Evolutionary conservation across 2,329 filamentous ascomycete genomes (phyloP).

Genomic region (Scorias spongiosa): DNA sequence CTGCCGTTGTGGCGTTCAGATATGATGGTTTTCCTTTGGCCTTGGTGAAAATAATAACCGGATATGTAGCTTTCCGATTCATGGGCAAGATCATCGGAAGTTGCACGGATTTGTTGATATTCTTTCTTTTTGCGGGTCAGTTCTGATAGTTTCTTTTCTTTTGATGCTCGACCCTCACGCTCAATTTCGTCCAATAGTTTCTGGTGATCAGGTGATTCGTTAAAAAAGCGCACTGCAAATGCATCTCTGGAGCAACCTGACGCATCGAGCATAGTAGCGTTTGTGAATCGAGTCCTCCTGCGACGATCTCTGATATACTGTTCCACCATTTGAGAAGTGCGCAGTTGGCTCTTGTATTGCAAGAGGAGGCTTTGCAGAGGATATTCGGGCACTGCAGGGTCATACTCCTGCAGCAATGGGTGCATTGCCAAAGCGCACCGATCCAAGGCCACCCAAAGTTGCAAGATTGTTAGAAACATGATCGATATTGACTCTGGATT

Average conservation of each 20-base stretch:
- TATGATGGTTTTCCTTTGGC: constrained; percentile 11
- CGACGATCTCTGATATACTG: constrained; percentile 29
- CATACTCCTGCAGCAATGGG: constrained; percentile 36
- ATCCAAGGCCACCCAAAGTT: constrained; percentile 46
- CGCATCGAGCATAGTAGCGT: background rate
- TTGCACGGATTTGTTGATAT: constrained; percentile 22
- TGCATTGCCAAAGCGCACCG: constrained; percentile 25
- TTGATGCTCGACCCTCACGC: constrained; percentile 13
- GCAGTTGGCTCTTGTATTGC: constrained; percentile 31
- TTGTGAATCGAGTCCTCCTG: background rate
- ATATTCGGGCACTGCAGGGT: constrained; percentile 35
- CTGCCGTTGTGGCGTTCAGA: constrained; percentile 10
- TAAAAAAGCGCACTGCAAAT: constrained; percentile 33
- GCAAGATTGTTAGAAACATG: constrained; percentile 39
- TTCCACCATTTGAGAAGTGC: constrained; percentile 36
- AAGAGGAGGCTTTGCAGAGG: constrained; percentile 43
- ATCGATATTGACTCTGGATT: constrained; percentile 37
- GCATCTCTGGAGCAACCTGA: background rate
- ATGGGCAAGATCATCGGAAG: constrained; percentile 1
- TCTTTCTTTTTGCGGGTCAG: constrained; percentile 19
- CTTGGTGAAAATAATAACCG: constrained; percentile 7
- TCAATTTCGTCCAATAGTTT: constrained; percentile 21
- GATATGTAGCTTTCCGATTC: constrained; percentile 5
- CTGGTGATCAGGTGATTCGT: constrained; percentile 12
- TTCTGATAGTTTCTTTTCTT: constrained; percentile 25